Base-by-base conservation (phyloP, 148 eudicot genomes). In the Beta vulgaris region DNA sequence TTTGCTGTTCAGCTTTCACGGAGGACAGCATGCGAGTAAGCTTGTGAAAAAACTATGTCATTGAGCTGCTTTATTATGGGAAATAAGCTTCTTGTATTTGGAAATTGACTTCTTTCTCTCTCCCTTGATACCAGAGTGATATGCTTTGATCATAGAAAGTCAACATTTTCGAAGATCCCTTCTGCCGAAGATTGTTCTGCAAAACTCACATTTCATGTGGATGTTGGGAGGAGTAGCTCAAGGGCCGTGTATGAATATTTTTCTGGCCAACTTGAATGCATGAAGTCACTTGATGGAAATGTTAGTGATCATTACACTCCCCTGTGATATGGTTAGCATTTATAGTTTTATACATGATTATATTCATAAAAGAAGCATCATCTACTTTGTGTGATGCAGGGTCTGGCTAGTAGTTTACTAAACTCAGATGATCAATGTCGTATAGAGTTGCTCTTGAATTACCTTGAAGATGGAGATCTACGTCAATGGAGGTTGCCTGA, bases 401-500 rank as follows among this genome's bases (percentile, higher is more conserved):
- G 53, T 25, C 78, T 79, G 53, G 73, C 61, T 64, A 79, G 53
- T 23, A 72, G 77, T 77, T 83, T 94, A 44, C 73, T 90, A 64
- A 73, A 81, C 72, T 67, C 69, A 43, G 55, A 88, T 77, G 86
- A 84, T 49, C 84, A 70, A 69, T 86, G 76, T 54, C 86, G 84
- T 25, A 77, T 94, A 53, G 93, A 91, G 76, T 73, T 32, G 71
- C 58, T 93, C 71, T 84, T 93, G 66, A 85, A 85, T 71, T 90
- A 85, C 71, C 79, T 91, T 72, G 95, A 90, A 85, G 98, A 91
- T 79, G 83, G 76, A 76, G 95, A 91, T 84, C 87, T 94, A 78
- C 87, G 89, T 39, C 76, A 46, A 42, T 88, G 88, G 90, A 90
- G 78, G 42, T 74, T 91, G 79, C 90, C 90, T 68, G 87, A 88